Base-by-base conservation (phyloP, 305 asterid species). In the Withania somnifera region DNA sequence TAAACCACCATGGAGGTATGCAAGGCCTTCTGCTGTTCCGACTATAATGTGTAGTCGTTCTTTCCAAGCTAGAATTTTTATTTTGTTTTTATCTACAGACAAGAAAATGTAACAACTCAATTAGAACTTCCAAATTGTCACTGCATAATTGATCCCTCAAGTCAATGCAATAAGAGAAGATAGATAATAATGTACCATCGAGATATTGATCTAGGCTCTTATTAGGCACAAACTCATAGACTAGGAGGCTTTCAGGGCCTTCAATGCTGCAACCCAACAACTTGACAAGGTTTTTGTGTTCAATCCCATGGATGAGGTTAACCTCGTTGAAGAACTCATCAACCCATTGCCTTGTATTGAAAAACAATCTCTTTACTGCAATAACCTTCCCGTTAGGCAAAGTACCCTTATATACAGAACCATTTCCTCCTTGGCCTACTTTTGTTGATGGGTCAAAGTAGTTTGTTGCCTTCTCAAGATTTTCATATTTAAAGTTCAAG, bases 291-390 rank as follows among this genome's bases (percentile, higher is more conserved):
- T 82, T 82, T 40, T 75, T 82, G 78, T 82, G 85, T 51, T 82
- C 78, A 60, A 60, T 58, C 26, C 81, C 82, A 58, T 68, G 51
- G 22, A 82, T 60, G 7, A 75, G 61, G 66, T 82, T 75, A 15
- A 82, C 82, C 64, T 82, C 85, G 58, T 82, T 82, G 40, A 82
- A 82, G 75, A 82, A 82, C 66, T 82, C 85, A 76, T 82, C 85
- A 15, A 82, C 85, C 85, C 85, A 82, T 36, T 82, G 77, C 19
- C 77, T 76, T 51, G 85, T 82, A 60, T 32, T 75, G 82, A 82
- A 82, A 51, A 73, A 76, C 24, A 82, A 40, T 82, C 85, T 75
- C 64, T 82, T 82, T 4, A 82, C 82, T 40, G 85, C 82, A 45
- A 82, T 54, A 40, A 67, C 36, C 26, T 57, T 61, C 32, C 85